A percentile compares a stretch with the other conserved stretches of the same genome.
Evolutionary conservation across 139 green algal species (phyloP).

Genomic region (Haematococcus lacustris): DNA sequence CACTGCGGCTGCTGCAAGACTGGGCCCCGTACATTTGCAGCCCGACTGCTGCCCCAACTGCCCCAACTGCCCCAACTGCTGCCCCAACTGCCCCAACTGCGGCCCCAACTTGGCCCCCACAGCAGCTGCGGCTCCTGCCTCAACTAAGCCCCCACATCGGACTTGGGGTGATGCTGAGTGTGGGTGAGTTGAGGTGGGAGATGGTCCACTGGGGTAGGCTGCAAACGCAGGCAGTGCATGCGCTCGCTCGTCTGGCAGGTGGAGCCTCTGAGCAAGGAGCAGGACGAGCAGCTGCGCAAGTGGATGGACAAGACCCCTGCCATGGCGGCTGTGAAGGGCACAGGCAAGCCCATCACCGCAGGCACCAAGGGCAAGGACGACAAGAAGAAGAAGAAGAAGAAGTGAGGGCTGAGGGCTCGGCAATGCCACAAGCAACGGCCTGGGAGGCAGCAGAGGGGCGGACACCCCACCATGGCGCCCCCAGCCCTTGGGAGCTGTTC

Average conservation of each 20-base stretch:
- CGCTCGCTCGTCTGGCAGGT: slow-evolving; percentile 10
- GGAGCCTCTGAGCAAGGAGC: slow-evolving; percentile 35
- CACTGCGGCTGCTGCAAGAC: not conserved
- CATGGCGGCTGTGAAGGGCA: slow-evolving; percentile 6
- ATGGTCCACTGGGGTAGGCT: not conserved
- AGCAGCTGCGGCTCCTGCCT: not conserved
- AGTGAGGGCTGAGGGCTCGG: too few species aligned
- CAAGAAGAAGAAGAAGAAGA: not conserved
- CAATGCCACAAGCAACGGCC: too few species aligned
- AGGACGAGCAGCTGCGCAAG: slow-evolving; percentile 34
- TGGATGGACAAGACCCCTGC: slow-evolving; percentile 42
- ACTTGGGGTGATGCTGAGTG: not conserved
- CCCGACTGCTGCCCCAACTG: not conserved
- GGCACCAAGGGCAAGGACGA: slow-evolving; percentile 6
- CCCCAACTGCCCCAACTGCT: not conserved
- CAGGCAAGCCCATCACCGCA: slow-evolving; percentile 3
- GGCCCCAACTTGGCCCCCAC: not conserved
- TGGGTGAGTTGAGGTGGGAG: not conserved
- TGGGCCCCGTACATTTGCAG: not conserved
- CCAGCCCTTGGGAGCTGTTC: too few species aligned
- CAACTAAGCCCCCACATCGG: not conserved
- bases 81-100: not conserved
- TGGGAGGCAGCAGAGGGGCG: too few species aligned
- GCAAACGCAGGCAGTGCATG: not conserved
- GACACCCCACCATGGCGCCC: too few species aligned